Base-by-base conservation (phyloP, 768 basidiomycete species). In the Coprinopsis marcescibilis region DNA sequence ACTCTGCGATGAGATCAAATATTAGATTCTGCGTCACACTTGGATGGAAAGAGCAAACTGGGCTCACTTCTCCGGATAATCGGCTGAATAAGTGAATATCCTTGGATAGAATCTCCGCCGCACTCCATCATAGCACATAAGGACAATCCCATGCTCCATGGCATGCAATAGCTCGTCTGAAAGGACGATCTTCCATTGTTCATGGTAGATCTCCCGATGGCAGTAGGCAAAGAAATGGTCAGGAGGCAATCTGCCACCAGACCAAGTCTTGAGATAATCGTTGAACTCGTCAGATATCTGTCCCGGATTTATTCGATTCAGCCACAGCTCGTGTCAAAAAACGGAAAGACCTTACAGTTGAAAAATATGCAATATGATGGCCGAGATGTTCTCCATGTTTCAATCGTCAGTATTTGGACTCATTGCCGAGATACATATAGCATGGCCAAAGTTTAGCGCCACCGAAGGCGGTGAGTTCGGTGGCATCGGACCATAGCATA, bases 351-450 rank as follows among this genome's bases (percentile, higher is more conserved):
- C 41, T 6, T 43, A 49, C 48, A 39, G 55, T 53, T 24, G 48
- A 55, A 38, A 71, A 56, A 45, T 67, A 68, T 4, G 61, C 66
- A 7, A 66, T 12, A 33, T 65, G 65, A 27, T 69, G 62, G 19
- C 57, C 57, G 2, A 60, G 45, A 24, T 56, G 52, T 0, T 48
- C 32, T 1, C 49, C 45, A 0, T 63, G 64, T 13, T 57, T 55
- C 0, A 46, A 45, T 0, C 60, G 56, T 0, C 38, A 47, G 39
- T 70, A 68, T 41, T 71, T 72, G 2, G 68, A 67, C 3, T 56
- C 47, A 29, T 61, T 61, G 1, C 65, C 68, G 35, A 68, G 62
- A 30, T 55, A 63, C 1, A 61, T 46, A 37, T 69, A 69, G 0
- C 63, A 21, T 1, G 67, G 67, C 68, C 65, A 69, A 0, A 64